Conservation (phyloP, 257 asterid genomes). For the Solanum infundibuliforme region DNA sequence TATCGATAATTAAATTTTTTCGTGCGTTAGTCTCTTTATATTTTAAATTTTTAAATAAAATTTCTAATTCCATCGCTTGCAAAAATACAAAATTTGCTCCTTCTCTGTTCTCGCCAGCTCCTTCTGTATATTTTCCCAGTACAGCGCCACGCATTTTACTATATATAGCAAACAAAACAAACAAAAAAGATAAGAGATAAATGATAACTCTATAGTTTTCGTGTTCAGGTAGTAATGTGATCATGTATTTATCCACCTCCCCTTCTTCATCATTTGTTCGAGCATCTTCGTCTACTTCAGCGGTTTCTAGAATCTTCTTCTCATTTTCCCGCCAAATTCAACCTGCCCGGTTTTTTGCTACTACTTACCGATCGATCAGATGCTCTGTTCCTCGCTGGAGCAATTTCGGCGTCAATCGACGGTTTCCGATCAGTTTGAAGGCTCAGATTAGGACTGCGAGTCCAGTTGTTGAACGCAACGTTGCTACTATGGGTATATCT, state of each 20-base stretch:
- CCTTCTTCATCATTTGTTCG: constrained; percentile 25
- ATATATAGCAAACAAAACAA: not conserved
- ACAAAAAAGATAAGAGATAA: not conserved
- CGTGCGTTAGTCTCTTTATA: no score
- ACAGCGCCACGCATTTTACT: not conserved
- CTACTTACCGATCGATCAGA: constrained; percentile 15
- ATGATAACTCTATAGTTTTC: not conserved
- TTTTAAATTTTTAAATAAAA: no score
- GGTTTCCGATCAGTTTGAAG: constrained; percentile 36
- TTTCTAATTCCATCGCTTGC: rapidly evolving
- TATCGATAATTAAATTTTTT: no score
- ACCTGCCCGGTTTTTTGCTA: constrained; percentile 9
- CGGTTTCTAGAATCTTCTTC: constrained; percentile 5
- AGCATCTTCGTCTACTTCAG: constrained; percentile 19
- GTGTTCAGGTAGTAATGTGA: not conserved
- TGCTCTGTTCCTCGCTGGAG: constrained; percentile 34
- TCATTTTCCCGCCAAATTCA: not conserved
- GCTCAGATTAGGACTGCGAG: constrained; percentile 51
- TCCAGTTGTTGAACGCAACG: constrained; percentile 43
- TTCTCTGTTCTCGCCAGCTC: not conserved
- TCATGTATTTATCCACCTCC: constrained; percentile 41
- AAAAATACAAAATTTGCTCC: not conserved
- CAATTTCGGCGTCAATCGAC: constrained; percentile 31
- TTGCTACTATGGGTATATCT: constrained; percentile 63
- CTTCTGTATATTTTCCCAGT: not conserved